Base-by-base conservation (phyloP, 495 filamentous ascomycete genomes). In the Penicillium robsamsonii region DNA sequence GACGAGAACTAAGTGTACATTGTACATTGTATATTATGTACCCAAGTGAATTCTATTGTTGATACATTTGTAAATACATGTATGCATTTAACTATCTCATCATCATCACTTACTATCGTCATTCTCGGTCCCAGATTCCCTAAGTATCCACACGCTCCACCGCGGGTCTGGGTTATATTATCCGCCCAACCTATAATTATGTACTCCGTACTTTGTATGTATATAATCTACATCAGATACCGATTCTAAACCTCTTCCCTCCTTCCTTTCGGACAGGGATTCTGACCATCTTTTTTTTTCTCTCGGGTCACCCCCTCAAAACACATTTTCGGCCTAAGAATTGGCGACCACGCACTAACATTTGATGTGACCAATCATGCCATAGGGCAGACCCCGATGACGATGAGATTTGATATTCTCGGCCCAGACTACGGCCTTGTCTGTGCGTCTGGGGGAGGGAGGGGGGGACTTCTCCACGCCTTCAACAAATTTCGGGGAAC, bases 61-160 rank as follows among this genome's bases (percentile, higher is more conserved):
- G 12, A 27, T 30, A 38, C 35, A 38, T 38, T 9, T 38, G 35
- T 17, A 38, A 8, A 8, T 38, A 38, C 35, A 17, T 38, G 15
- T n/a, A 38, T 38, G 33, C 31, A 35, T 37, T 37, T 38, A 8
- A n/a, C n/a, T 38, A 6, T 56, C 57, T 61, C 55, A 56, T 64
- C 62, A 64, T 64, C 62, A 58, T 63, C 56, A 65, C 58, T 62
- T 55, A 52, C 50, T 56, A 50, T 56, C 51, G 42, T 37, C 59
- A 51, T 64, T 58, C 58, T 55, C 35, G 25, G 42, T 29, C 49
- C 57, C 62, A 25, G 18, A 51, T 52, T 50, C 4, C 48, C 46
- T 22, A 22, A 22, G 50, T 46, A 42, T 45, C 52, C 58, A 51
- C 55, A 41, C 42, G 25, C 48, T 52, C 56, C 49, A 53, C 38